Evolutionary conservation across 2,329 filamentous ascomycete species (phyloP).

Genomic region (Volutella citrinella): DNA sequence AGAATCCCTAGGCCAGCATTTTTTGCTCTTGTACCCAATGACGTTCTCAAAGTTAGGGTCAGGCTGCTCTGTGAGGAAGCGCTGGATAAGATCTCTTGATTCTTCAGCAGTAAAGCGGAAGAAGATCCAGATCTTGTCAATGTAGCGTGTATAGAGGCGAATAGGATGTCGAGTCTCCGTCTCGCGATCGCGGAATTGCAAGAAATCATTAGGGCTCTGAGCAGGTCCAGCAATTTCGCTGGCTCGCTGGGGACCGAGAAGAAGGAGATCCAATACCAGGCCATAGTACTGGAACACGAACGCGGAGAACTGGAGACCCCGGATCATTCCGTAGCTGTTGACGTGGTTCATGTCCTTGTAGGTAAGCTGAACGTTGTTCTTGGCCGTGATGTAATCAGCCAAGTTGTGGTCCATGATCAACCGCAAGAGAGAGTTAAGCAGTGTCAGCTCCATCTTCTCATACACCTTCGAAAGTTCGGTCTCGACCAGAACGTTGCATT

Average conservation of each 20-base stretch:
- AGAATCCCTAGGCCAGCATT: constrained; percentile 97
- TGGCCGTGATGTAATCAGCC: constrained; percentile 97
- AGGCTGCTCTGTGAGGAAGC: constrained; percentile 95
- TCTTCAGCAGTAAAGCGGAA: constrained; percentile 91
- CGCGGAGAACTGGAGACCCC: constrained; percentile 93
- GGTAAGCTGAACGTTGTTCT: constrained; percentile 98
- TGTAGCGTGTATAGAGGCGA: constrained; percentile 94
- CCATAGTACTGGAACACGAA: constrained; percentile 99
- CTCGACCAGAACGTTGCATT: constrained; percentile 98
- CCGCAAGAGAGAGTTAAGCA: constrained; percentile 87
- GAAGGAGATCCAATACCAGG: constrained; percentile 85
- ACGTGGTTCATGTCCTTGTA: constrained; percentile 99
- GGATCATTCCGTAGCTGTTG: constrained; percentile 98
- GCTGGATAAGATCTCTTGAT: constrained; percentile 91
- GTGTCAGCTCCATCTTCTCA: constrained; percentile 96
- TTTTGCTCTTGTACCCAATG: constrained; percentile 98
- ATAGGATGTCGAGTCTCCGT: constrained; percentile 94
- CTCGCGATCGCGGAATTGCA: constrained; percentile 92
- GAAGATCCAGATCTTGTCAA: constrained; percentile 99
- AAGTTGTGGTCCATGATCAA: constrained; percentile 99
- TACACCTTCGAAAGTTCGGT: constrained; percentile 99
- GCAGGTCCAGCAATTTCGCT: constrained; percentile 96
- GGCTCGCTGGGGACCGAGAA: constrained; percentile 92
- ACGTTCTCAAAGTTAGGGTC: constrained; percentile 99
- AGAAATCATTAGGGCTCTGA: constrained; percentile 91